Conservation (phyloP, 176 grass and related monocot genomes). For the Bolboschoenus planiculmis region DNA sequence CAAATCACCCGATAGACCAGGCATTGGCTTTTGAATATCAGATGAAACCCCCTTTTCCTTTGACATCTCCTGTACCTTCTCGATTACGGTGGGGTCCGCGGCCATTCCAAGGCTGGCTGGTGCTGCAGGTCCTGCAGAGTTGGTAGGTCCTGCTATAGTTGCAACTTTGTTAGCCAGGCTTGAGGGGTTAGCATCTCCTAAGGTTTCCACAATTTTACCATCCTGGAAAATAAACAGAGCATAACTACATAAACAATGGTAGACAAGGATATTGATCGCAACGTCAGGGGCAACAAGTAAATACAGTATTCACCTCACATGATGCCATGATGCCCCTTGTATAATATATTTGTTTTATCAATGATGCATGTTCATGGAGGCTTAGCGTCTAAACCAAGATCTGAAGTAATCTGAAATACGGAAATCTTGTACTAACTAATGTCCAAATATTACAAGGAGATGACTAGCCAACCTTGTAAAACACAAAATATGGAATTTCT, state of each 20-base stretch:
- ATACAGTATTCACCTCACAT: background rate
- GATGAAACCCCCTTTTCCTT: slow-evolving; percentile 19
- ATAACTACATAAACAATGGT: background rate
- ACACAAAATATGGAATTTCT: slow-evolving; percentile 30
- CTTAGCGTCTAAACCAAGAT: background rate
- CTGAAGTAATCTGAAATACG: background rate
- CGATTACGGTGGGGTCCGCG: slow-evolving; percentile 25
- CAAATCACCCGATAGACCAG: background rate
- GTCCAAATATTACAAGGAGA: background rate
- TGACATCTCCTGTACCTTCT: slow-evolving; percentile 25
- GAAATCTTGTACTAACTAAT: background rate
- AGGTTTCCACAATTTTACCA: slow-evolving; percentile 30
- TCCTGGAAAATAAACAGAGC: slow-evolving; percentile 5
- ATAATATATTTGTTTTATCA: background rate
- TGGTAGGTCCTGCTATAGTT: slow-evolving; percentile 13
- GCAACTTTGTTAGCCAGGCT: slow-evolving; percentile 35
- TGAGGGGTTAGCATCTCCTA: slow-evolving; percentile 26
- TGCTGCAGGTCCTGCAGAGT: slow-evolving; percentile 9
- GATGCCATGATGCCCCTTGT: background rate
- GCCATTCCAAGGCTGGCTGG: slow-evolving; percentile 34
- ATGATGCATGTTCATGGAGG: background rate
- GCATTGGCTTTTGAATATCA: background rate
- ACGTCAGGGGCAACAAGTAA: background rate
- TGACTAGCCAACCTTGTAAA: slow-evolving; percentile 35
- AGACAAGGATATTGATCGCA: background rate